These are phyloP conservation scores for Teratosphaeria viscida DNA, from an alignment of 2,329 filamentous ascomycete genomes.

Conservation along the genomic window DNA sequence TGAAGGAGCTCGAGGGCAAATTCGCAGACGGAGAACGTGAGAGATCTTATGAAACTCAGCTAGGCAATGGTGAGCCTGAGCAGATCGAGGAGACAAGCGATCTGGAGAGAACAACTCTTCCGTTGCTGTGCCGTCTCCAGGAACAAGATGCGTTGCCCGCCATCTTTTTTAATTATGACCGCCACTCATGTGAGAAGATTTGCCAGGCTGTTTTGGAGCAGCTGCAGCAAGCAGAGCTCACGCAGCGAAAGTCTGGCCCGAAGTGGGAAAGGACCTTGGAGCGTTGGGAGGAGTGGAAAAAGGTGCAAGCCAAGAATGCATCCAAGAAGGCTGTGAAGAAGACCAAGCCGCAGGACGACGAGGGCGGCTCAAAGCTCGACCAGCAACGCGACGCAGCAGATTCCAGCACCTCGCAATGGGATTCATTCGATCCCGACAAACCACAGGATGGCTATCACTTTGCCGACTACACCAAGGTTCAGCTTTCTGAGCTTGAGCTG, in stretches of 20 bases:
- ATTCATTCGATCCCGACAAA: slow-evolving; percentile 56
- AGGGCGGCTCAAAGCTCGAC: slow-evolving; percentile 46
- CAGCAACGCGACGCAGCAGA: slow-evolving; percentile 46
- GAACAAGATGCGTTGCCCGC: slow-evolving; percentile 57
- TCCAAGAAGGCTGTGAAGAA: slow-evolving; percentile 28
- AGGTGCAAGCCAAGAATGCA: slow-evolving; percentile 31
- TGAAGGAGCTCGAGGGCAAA: slow-evolving; percentile 36
- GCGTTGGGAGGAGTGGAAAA: slow-evolving; percentile 49
- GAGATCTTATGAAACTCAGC: slow-evolving; percentile 13
- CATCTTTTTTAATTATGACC: slow-evolving; percentile 69
- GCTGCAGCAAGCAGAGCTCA: slow-evolving; percentile 44
- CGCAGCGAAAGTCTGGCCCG: slow-evolving; percentile 46
- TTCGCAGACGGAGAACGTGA: slow-evolving; percentile 16
- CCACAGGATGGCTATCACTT: slow-evolving; percentile 57
- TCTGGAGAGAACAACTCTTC: slow-evolving; percentile 40
- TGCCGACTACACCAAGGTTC: slow-evolving; percentile 50
- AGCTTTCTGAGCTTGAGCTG: slow-evolving; percentile 47
- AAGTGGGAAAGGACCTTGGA: slow-evolving; percentile 52
- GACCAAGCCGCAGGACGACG: slow-evolving; percentile 29
- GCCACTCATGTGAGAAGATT: slow-evolving; percentile 52
- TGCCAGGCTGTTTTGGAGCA: slow-evolving; percentile 41
- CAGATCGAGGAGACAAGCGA: slow-evolving; percentile 6
- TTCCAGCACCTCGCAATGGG: slow-evolving; percentile 47
- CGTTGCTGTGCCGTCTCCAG: slow-evolving; percentile 51
- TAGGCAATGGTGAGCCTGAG: slow-evolving; percentile 5